A percentile compares a stretch with the other conserved stretches of the same genome.
phyloP scores from a whole-genome alignment of 2,329 filamentous ascomycete genomes.

The Aureobasidium sp. region DNA sequence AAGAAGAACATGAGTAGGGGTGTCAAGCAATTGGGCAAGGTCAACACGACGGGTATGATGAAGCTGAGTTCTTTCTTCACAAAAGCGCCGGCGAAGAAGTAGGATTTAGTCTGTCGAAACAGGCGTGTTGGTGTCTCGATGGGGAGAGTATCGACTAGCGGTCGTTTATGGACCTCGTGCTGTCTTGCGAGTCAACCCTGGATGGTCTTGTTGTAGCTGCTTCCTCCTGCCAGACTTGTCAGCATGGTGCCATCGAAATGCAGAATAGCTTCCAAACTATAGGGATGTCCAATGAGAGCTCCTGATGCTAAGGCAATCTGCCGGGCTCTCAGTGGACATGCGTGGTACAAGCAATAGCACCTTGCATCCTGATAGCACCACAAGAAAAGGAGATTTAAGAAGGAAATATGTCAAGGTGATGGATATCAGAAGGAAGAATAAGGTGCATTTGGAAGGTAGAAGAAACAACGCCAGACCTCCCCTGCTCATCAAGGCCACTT shows the following conservation, averaged over 20 bases:
- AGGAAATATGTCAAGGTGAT: background rate
- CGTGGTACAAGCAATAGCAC: background rate
- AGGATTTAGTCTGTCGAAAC: background rate
- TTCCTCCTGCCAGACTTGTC: background rate
- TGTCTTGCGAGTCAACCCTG: background rate
- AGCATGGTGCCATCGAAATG: background rate
- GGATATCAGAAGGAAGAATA: background rate
- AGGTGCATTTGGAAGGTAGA: background rate
- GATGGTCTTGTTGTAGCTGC: too few relatives aligned
- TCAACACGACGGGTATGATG: constrained; percentile 88
- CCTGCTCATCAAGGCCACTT: constrained; percentile 11
- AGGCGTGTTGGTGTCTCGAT: background rate
- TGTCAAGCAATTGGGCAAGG: constrained; percentile 78
- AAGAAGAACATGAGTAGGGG: constrained; percentile 73
- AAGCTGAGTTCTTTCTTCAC: constrained; percentile 94
- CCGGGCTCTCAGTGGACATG: background rate
- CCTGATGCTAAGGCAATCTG: background rate
- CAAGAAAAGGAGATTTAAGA: background rate
- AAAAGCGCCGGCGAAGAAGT: constrained; percentile 44
- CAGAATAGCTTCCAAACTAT: background rate
- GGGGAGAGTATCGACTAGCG: too few relatives aligned
- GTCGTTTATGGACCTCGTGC: background rate
- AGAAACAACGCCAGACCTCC: constrained; percentile 1
- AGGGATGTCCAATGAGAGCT: background rate
- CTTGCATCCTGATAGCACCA: background rate